These are phyloP conservation scores for Apiospora koreana DNA, from an alignment of 2,329 filamentous ascomycete genomes.

Conservation along the genomic window DNA sequence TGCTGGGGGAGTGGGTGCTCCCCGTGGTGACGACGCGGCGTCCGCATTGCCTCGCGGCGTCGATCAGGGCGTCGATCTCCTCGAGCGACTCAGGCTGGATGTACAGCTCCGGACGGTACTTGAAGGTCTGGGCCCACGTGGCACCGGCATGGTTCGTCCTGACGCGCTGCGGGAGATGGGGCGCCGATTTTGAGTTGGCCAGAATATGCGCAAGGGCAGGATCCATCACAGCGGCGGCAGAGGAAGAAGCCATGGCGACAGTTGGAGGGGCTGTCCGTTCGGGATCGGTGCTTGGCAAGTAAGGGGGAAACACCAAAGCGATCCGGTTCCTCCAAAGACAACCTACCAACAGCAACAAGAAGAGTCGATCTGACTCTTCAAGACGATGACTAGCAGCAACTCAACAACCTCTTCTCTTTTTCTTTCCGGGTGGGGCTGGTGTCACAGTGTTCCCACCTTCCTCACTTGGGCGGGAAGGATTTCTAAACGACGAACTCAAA, in stretches of 20 bases:
- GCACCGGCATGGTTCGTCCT: constrained; percentile 66
- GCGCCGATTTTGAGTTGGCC: background rate
- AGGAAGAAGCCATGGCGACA: background rate
- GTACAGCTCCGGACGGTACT: constrained; percentile 86
- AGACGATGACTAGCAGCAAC: background rate
- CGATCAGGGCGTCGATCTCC: constrained; percentile 83
- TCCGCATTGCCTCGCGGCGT: constrained; percentile 77
- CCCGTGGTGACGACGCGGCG: constrained; percentile 85
- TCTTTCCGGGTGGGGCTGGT: background rate
- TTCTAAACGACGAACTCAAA: background rate
- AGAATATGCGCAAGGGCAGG: background rate
- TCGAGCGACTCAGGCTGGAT: constrained; percentile 77
- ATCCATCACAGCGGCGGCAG: background rate
- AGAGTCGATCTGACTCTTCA: background rate
- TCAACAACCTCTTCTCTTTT: background rate
- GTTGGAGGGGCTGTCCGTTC: background rate
- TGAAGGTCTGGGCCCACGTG: constrained; percentile 95
- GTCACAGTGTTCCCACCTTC: background rate
- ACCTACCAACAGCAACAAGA: background rate
- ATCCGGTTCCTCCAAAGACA: background rate
- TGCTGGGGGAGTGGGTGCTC: constrained; percentile 87
- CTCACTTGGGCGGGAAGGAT: background rate
- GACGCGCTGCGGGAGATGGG: constrained; percentile 8
- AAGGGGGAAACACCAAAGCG: background rate
- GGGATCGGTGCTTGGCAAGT: background rate